Evolutionary conservation across 169 alveolate genomes (phyloP), one percentile per base, ranked within the genome.

Genomic region (Eimeria maxima): DNA sequence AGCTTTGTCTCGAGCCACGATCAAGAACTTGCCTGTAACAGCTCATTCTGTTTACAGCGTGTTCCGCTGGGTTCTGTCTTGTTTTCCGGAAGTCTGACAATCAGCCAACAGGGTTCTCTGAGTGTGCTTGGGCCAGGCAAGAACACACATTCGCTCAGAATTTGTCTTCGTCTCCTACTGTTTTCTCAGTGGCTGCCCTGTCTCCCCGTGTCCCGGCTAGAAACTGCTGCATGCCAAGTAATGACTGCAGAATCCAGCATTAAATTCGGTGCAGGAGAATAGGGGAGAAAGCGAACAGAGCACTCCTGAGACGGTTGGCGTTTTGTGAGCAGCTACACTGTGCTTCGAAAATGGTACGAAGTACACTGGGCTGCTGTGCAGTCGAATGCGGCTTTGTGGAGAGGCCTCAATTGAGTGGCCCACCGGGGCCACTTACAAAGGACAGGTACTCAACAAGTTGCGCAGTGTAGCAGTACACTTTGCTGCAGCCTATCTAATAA

Each of bases 101-200:
- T 57, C 78, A 86, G 42, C 22, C 76, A 57, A 57, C 81, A 86
- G 42, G 93, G 93, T 44, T 27, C 80, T 8, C 57, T 86, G 24
- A 55, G 63, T 44, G 29, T 86, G 24, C 76, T 55, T 22, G 78
- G 80, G n/a, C 93, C 93, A 86, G 93, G 93, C 63, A 86, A 86
- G 93, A 45, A 33, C 22, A 55, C 6, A n/a, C n/a, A 67, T 10
- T 47, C 10, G 47, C 27, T 18, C 27, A 24, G 24, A 55, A 24
- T 7, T 24, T 22, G 11, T 1, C 24, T 4, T n/a, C n/a, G n/a
- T n/a, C n/a, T n/a, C n/a, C n/a, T 6, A 0, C 33, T 22, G 90
- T 47, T 78, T 13, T 33, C 45, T 20, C 33, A 27, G 29, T 47
- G 45, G 27, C n/a, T 65, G 74, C 74, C 2, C 38, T 33, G 38